Evolutionary conservation across 768 basidiomycete species (phyloP).

Genomic region (Phaeotremella skinneri): DNA sequence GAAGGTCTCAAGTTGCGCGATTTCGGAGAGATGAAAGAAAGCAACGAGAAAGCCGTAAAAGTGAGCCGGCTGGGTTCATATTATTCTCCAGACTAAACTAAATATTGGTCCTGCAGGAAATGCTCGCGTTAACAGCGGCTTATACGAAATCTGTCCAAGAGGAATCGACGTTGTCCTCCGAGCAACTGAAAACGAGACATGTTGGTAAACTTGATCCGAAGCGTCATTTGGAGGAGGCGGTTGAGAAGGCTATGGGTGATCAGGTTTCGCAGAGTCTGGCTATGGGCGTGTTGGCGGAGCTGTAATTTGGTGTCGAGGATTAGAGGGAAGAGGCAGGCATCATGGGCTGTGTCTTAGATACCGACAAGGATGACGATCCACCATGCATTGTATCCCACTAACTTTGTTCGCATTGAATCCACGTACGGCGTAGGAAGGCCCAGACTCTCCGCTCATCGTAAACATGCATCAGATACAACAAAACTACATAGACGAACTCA

Average conservation of each 20-base stretch:
- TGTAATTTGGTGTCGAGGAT: slow-evolving; percentile 55
- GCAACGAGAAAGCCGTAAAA: slow-evolving; percentile 92
- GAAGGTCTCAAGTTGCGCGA: slow-evolving; percentile 90
- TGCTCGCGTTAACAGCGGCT: slow-evolving; percentile 85
- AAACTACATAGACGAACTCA: too few species aligned
- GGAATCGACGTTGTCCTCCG: slow-evolving; percentile 87
- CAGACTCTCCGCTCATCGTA: too few species aligned
- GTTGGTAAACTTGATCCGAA: slow-evolving; percentile 98
- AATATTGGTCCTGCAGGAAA: slow-evolving; percentile 61
- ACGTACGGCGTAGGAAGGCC: neutral
- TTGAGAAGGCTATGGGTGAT: slow-evolving; percentile 96
- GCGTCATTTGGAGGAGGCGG: slow-evolving; percentile 93
- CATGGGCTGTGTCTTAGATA: neutral
- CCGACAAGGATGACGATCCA: neutral
- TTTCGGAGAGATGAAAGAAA: slow-evolving; percentile 80
- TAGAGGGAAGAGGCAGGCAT: neutral
- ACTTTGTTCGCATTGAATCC: too few species aligned
- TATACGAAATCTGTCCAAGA: slow-evolving; percentile 99
- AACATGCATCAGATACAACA: too few species aligned
- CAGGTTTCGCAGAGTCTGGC: slow-evolving; percentile 94
- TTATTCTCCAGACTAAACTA: neutral
- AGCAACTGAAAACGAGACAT: slow-evolving; percentile 94
- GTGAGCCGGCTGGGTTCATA: slow-evolving; percentile 57
- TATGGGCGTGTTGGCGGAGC: slow-evolving; percentile 89
- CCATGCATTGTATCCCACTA: neutral